Conservation (phyloP, 1,139 yeast genomes). For the Hemisphaericaspora xylanilytica region DNA sequence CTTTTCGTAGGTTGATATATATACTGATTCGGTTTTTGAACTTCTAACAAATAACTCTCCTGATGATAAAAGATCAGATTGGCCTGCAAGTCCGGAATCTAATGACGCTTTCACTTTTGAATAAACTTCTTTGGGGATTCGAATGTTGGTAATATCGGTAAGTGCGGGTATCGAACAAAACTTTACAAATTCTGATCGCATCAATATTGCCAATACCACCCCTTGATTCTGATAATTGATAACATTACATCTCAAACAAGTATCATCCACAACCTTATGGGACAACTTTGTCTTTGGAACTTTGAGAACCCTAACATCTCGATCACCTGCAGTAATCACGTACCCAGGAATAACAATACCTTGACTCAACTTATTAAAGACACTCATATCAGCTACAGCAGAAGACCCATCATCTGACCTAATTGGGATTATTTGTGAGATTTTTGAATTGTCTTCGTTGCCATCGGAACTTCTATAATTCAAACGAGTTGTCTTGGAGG, state of each 20-base stretch:
- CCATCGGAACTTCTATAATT: constrained; percentile 36
- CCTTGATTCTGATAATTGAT: constrained; percentile 31
- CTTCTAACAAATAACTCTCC: constrained; percentile 74
- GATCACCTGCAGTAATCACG: constrained; percentile 53
- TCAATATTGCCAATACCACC: constrained; percentile 34
- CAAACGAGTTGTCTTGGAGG: constrained; percentile 46
- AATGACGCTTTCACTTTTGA: constrained; percentile 24
- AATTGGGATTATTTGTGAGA: constrained; percentile 58
- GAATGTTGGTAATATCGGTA: constrained; percentile 36
- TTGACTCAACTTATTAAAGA: constrained; percentile 58
- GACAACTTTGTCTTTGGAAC: constrained; percentile 61
- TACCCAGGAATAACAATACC: constrained; percentile 66
- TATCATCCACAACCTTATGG: constrained; percentile 64
- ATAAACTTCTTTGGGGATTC: constrained; percentile 34
- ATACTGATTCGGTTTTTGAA: constrained; percentile 52
- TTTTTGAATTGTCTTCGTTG: constrained; percentile 40
- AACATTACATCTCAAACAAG: constrained; percentile 49
- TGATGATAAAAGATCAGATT: constrained; percentile 49
- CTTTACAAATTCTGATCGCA: constrained; percentile 39
- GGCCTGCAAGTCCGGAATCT: constrained; percentile 22
- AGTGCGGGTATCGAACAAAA: constrained; percentile 40
- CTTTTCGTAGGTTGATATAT: constrained; percentile 19
- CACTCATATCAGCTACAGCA: constrained; percentile 60
- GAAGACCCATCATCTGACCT: constrained; percentile 58
- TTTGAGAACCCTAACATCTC: constrained; percentile 64